Base-by-base conservation (phyloP, 352 stramenopile genomes). In the Phytopythium ostracodes region DNA sequence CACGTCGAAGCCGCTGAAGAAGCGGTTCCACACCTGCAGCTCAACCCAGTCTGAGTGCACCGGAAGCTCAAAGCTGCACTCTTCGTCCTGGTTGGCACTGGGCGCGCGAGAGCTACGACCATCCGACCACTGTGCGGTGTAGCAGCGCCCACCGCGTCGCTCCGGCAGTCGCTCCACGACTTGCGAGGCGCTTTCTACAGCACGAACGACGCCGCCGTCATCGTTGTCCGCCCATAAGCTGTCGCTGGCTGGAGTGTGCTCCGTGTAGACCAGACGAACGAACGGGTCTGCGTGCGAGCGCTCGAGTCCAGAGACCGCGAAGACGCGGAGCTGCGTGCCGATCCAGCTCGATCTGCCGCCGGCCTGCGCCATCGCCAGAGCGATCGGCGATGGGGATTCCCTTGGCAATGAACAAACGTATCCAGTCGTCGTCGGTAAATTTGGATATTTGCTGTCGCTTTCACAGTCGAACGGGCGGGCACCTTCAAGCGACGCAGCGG, bases 11-110 rank as follows among this genome's bases (percentile, higher is more conserved):
- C 76, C 78, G 14, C 65, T 80, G 22, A 67, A 60, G 52, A 89
- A 88, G 5, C 63, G 70, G 60, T 89, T 89, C 82, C 82, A 91
- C 18, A 88, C 53, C 59, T 91, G 76, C 4, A 89, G 46, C 43
- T 89, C 75, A 55, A 89, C 57, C 60, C 57, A 80, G 15, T 84
- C 57, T 10, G 79, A 64, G 9, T 47, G 64, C 0, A 66, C n/a
- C 12, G 77, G 75, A 20, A 84, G 51, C 44, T 72, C 60, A 40
- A 72, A 72, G 6, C 25, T 47, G 62, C 61, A 56, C 46, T 22
- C 33, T 0, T 22, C 33, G 20, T 6, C 4, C 35, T 14, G 12
- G 33, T n/a, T 27, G n/a, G 24, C 1, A 11, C 20, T 40, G 11
- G n/a, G 12, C 33, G 31, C 51, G 12, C n/a, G 6, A 22, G 42